Conservation (phyloP, 2,329 filamentous ascomycete species). For the Didymella keratinophila region DNA sequence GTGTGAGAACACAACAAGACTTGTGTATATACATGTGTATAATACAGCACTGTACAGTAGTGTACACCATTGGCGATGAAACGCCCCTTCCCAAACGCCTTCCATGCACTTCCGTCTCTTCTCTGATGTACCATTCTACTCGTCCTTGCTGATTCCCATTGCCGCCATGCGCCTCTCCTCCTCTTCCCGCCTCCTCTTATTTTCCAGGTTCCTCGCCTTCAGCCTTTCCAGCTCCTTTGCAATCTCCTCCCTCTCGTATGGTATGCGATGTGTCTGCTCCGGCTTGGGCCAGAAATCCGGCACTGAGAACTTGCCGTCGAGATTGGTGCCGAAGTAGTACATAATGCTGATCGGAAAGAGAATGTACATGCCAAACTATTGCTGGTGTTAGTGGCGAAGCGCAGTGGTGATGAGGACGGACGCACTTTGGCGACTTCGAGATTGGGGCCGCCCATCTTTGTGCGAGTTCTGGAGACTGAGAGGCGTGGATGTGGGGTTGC, state of each 20-base stretch:
- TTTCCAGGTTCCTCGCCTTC: constrained; percentile 59
- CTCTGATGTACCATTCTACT: constrained; percentile 11
- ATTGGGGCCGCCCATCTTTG: constrained; percentile 80
- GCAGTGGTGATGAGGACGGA: constrained; percentile 7
- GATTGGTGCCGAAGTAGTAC: constrained; percentile 99
- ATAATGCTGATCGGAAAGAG: constrained; percentile 99
- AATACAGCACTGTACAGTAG: constrained; percentile 40
- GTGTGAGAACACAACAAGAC: constrained; percentile 32
- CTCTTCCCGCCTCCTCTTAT: constrained; percentile 58
- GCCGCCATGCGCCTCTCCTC: constrained; percentile 34
- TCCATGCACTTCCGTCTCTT: constrained; percentile 20
- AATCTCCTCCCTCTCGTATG: constrained; percentile 82
- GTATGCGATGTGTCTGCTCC: constrained; percentile 78
- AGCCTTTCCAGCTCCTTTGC: constrained; percentile 79
- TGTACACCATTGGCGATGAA: constrained; percentile 22
- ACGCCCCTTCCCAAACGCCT: constrained; percentile 29
- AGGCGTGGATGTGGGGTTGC: constrained; percentile 8
- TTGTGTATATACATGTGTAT: constrained; percentile 36
- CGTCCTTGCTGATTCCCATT: constrained; percentile 27
- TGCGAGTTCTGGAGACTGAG: constrained; percentile 18
- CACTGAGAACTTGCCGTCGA: constrained; percentile 84
- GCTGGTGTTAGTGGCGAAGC: constrained; percentile 5
- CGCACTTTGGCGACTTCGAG: constrained; percentile 92
- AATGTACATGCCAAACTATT: constrained; percentile 95
- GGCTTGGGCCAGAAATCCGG: constrained; percentile 92